These are phyloP conservation scores for Oryza rufipogon DNA, from an alignment of 176 grass and related monocot genomes.

Conservation along the genomic window DNA sequence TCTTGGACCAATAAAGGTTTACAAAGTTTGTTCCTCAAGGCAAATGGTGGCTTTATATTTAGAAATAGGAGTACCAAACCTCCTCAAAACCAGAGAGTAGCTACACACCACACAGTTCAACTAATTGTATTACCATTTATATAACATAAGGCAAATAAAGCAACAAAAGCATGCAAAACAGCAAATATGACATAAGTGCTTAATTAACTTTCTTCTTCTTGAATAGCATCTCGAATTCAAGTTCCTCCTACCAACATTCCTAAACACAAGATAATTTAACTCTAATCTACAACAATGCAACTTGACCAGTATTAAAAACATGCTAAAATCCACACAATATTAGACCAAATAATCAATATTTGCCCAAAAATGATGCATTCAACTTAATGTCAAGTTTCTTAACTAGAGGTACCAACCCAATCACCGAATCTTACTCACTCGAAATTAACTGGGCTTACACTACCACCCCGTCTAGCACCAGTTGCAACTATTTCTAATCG, in stretches of 20 bases:
- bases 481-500: background rate
- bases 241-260: background rate
- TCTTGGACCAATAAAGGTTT: background rate
- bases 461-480: background rate
- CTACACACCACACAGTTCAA: background rate
- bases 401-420: background rate
- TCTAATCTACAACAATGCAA: background rate
- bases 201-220: background rate
- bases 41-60: background rate
- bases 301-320: background rate
- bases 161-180: constrained; percentile 5
- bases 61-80: background rate
- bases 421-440: background rate
- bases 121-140: background rate
- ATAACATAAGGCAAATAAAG: background rate
- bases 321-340: background rate
- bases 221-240: background rate
- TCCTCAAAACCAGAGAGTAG: background rate
- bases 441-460: background rate
- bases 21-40: background rate
- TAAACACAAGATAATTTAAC: background rate
- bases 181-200: too few relatives aligned
- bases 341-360: background rate
- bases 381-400: background rate
- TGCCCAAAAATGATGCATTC: background rate